These are phyloP conservation scores for Sclerotiophoma versabilis DNA, from an alignment of 2,329 filamentous ascomycete genomes.

Conservation along the genomic window DNA sequence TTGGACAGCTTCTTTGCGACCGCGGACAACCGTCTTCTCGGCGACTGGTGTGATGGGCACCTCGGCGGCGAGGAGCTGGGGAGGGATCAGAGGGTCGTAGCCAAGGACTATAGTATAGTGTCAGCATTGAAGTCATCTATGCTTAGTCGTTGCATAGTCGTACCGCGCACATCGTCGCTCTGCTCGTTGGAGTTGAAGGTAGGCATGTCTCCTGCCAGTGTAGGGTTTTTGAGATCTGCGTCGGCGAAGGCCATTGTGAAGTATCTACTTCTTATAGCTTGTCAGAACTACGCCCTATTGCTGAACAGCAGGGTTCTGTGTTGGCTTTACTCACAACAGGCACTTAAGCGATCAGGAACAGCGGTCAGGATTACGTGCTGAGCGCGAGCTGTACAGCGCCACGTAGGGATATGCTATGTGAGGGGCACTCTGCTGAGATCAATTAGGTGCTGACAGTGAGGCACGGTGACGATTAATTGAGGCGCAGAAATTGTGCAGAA, in stretches of 20 bases:
- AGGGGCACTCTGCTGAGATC: conserved; percentile 13
- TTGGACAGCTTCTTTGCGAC: conserved; percentile 71
- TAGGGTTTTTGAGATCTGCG: conserved; percentile 21
- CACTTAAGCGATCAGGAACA: conserved; percentile 17
- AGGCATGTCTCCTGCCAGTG: conserved; percentile 35
- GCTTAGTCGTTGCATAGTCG: background rate
- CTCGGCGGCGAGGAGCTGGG: conserved; percentile 84
- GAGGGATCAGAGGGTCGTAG: conserved; percentile 91
- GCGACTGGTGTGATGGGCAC: conserved; percentile 71
- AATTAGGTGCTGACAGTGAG: conserved; percentile 13
- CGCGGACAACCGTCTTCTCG: conserved; percentile 73
- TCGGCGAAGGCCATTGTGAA: conserved; percentile 25
- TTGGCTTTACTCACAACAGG: conserved; percentile 14
- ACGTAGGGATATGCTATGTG: conserved; percentile 16
- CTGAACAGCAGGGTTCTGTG: background rate
- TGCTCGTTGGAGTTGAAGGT: conserved; percentile 37
- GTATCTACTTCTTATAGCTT: conserved; percentile 24
- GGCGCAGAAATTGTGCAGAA: background rate
- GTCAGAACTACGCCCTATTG: conserved; percentile 11
- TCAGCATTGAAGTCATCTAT: conserved; percentile 18
- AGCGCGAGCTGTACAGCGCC: conserved; percentile 13
- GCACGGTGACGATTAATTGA: conserved; percentile 6
- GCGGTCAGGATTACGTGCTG: conserved; percentile 26
- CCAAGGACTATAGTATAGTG: conserved; percentile 71
- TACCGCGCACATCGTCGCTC: conserved; percentile 63